Conservation (phyloP, 148 eudicot genomes). For the Camellia sinensis region DNA sequence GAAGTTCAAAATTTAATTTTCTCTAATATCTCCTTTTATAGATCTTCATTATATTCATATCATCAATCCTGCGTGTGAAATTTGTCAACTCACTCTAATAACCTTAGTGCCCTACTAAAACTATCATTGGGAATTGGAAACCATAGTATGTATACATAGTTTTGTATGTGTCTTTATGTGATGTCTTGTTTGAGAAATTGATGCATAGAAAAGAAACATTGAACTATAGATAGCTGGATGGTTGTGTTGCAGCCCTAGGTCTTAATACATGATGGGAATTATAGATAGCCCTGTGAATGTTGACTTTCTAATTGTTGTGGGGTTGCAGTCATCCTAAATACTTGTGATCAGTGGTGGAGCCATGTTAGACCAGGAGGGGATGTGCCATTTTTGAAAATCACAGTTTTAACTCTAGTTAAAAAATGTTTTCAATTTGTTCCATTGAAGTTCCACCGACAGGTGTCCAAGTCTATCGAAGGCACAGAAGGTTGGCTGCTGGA, state of each 20-base stretch:
- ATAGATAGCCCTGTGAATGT: background rate
- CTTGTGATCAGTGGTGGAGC: too few species aligned
- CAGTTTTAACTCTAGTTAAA: too few species aligned
- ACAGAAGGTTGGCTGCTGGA: too few species aligned
- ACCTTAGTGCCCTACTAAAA: too few species aligned
- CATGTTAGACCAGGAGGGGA: too few species aligned
- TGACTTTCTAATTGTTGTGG: background rate
- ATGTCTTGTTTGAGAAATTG: background rate
- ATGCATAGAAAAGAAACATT: background rate
- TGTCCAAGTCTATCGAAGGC: too few species aligned
- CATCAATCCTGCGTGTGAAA: background rate
- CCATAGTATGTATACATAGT: background rate
- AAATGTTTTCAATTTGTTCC: too few species aligned
- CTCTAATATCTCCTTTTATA: background rate
- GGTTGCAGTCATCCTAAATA: background rate
- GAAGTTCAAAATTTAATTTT: background rate
- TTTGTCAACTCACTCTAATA: too few species aligned
- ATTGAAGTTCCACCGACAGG: too few species aligned
- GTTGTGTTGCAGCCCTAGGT: background rate
- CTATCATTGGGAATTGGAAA: background rate
- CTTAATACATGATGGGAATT: background rate
- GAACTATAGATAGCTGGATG: background rate
- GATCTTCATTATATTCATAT: background rate
- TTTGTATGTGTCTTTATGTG: background rate
- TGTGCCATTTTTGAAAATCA: too few species aligned